These are phyloP conservation scores for Mrakia frigida DNA, from an alignment of 768 basidiomycete genomes.

Conservation along the genomic window DNA sequence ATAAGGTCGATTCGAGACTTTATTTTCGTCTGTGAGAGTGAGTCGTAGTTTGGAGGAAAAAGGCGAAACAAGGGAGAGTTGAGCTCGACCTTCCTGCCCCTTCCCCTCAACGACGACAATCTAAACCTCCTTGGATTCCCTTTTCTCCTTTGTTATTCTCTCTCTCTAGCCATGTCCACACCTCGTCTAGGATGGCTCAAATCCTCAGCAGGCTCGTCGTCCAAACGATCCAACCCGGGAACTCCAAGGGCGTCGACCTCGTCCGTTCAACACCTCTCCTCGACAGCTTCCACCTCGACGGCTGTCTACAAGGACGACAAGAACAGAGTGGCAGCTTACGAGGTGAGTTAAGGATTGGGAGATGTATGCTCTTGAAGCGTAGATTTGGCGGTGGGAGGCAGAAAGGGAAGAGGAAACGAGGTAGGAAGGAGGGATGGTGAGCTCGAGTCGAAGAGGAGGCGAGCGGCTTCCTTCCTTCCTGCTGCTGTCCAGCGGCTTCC, in stretches of 20 bases:
- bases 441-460: constrained; percentile 1
- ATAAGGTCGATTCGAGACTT: too few species aligned
- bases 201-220: not conserved
- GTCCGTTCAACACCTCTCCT: not conserved
- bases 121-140: not conserved
- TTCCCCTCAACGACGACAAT: too few species aligned
- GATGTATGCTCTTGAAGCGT: too few species aligned
- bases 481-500: too few species aligned
- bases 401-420: not conserved
- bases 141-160: not conserved
- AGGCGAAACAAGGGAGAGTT: not conserved
- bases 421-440: not conserved
- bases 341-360: not conserved
- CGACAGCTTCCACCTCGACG: not conserved
- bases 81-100: not conserved
- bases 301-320: constrained; percentile 25
- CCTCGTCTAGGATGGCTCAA: constrained; percentile 32
- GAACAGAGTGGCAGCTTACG: constrained; percentile 15
- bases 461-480: constrained; percentile 1
- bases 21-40: too few species aligned
- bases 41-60: too few species aligned
- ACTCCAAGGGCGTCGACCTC: not conserved
- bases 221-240: not conserved
- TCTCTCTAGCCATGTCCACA: not conserved
- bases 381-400: not conserved